Base-by-base conservation (phyloP, 441 rosid genomes). In the Daphne laureola region DNA sequence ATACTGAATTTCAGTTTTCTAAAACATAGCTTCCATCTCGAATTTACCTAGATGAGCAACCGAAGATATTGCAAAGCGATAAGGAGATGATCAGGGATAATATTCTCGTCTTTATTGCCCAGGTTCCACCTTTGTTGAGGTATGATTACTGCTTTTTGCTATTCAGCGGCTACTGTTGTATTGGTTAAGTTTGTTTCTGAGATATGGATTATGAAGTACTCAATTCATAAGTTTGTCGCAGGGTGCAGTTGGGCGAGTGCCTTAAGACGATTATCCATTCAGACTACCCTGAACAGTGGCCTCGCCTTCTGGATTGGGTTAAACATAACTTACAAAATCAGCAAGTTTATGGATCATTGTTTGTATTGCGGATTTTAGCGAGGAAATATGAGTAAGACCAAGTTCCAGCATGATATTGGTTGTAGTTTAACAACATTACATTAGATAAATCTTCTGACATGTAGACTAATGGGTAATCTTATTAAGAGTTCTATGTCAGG, bases 231-330 rank as follows among this genome's bases (percentile, higher is more conserved):
- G 11, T 35, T 38, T 35, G 8, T 43, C 50, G 46, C 78, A 93
- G 99, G 75, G 91, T 81, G 17, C 99, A 93, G 67, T 62, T 93
- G 74, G 99, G 99, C 15, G 97, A 86, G 75, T 90, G 99, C 73
- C 78, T 93, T 44, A 93, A 87, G 80, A 90, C 99, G n/a, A 81
- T 93, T 17, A 82, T 93, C 57, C 87, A 87, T 43, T 83, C 90
- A 45, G 99, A 93, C 72, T 93, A 93, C 64, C 99, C 96, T 0
- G 96, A 93, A 75, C 97, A 87, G 76, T 93, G 99, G 99, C 81
- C 91, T 0, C 80, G 55, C 40, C 93, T 90, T 54, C 76, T 93
- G 14, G 90, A 79, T 47, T 93, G 99, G 99, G 82, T 93, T 57
- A 84, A 79, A 67, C 87, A 65, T 66, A 87, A 84, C 74, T 73